Base-by-base conservation (phyloP, 208 protist species). In the Porcisia deanei region DNA sequence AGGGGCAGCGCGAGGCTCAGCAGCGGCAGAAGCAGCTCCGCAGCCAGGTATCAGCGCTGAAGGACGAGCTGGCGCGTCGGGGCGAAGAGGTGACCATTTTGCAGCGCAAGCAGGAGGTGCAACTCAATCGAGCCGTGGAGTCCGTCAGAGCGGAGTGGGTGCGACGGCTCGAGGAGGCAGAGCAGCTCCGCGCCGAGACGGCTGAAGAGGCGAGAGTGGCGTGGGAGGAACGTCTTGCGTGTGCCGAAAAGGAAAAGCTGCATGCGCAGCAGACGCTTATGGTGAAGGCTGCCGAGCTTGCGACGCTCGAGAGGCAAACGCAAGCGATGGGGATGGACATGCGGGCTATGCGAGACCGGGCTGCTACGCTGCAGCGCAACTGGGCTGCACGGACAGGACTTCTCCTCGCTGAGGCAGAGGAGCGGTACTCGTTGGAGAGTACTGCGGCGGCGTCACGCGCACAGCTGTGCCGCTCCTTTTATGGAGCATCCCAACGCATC, bases 41-140 rank as follows among this genome's bases (percentile, higher is more conserved):
- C 34, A 76, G 78, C 30, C 91, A 94, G 75, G 84, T 96, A 22
- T 66, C 75, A 12, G 91, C 91, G 14, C 80, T 96, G 43, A 93
- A 94, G 80, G 91, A 91, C 68, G 91, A 96, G 85, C 80, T 96
- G 52, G 82, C 77, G 10, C 86, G 91, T 2, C 85, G 88, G n/a
- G 73, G 77, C 20, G 76, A 91, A 58, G 91, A 95, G 79, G 70
- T 80, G 7, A 61, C 61, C 7, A 77, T 91, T 25, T 53, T 93
- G 68, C 67, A 85, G 54, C 77, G 81, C 6, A 88, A 87, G 74
- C 71, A 82, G 63, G 82, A 73, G 65, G 81, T 58, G n/a, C 77
- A 82, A 73, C 77, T 82, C 20, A 82, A 82, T 52, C 63, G 59
- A 7, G 71, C 77, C 18, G 77, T 82, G 2, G 77, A 77, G 20